phyloP scores from a whole-genome alignment of 2,329 filamentous ascomycete species.

The Stachybotrys elegans region DNA sequence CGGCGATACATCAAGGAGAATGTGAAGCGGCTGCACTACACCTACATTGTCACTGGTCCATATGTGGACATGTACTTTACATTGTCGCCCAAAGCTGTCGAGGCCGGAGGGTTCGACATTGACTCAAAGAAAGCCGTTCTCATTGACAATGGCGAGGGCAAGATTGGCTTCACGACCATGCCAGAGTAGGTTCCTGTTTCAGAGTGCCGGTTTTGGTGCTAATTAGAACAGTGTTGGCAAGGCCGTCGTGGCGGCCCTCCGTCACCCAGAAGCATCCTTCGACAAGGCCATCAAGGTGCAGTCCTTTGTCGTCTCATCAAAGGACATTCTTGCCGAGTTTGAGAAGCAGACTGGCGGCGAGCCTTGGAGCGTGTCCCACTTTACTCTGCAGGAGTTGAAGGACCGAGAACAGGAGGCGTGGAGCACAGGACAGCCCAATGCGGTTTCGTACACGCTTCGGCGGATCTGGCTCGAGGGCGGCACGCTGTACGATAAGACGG shows the following conservation, averaged over 20 bases:
- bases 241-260: conserved; percentile 57
- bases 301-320: conserved; percentile 63
- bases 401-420: conserved; percentile 55
- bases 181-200: conserved; percentile 55
- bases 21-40: conserved; percentile 51
- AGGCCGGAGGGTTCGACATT: conserved; percentile 55
- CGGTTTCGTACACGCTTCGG: conserved; percentile 54
- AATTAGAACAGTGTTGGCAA: conserved; percentile 56
- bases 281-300: conserved; percentile 61
- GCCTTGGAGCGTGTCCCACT: conserved; percentile 30
- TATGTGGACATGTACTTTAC: conserved; percentile 60
- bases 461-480: conserved; percentile 71
- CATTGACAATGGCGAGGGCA: conserved; percentile 55
- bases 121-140: conserved; percentile 52
- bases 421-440: conserved; percentile 44
- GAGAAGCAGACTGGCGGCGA: conserved; percentile 57
- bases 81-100: conserved; percentile 20
- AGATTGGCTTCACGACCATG: conserved; percentile 66
- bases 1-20: conserved; percentile 52
- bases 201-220: too few relatives aligned
- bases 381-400: conserved; percentile 46
- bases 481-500: conserved; percentile 63
- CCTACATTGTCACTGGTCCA: conserved; percentile 66
- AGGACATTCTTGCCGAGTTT: conserved; percentile 60
- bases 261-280: conserved; percentile 46